Base-by-base conservation (phyloP, 164 flowering plant genomes). In the Tinospora cordifolia region DNA sequence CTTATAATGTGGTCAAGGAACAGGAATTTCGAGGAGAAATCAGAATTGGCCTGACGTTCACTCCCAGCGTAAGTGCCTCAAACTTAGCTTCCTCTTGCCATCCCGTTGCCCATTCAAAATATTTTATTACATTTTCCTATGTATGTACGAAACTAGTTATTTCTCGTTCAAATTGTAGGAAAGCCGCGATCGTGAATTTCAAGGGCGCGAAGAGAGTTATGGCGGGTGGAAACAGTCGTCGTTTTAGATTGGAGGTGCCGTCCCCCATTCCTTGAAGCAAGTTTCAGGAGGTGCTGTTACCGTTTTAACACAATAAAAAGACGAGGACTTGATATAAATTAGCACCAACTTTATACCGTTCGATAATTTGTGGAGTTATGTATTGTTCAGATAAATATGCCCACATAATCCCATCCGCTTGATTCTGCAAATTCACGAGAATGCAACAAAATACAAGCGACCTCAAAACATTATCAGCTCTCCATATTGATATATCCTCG, bases 1-100 rank as follows among this genome's bases (percentile, higher is more conserved):
- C 81, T n/a, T 90, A 92, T 79, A 85, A 81, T 75, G 92, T 90
- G 49, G 92, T 90, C 13, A 88, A 83, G 81, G 87, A 87, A 14
- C 74, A 88, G 44, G 82, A 83, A 51, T 90, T 77, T 62, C 25
- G 81, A 8, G 97, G 97, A 30, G 95, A 89, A 84, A 84, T 91
- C 25, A 86, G 68, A 72, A 60, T 90, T 69, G 88, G 86, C 77
- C 93, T 92, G 62, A 76, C 77, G 24, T 90, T 88, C 79, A 84
- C 79, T 15, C 86, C 85, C 0, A 80, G 83, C 26, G 71, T 57
- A 51, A 7, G 60, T 54, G 24, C 60, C 60, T 15, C 17, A 27
- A 8, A 9, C 30, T 24, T 49, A 14, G 41, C 36, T 15, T 17
- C 19, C 36, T 30, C 3, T 30, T 30, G 36, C 36, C 36, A 2